These are phyloP conservation scores for Annona cherimola DNA, from an alignment of 164 flowering plant species.

Conservation along the genomic window DNA sequence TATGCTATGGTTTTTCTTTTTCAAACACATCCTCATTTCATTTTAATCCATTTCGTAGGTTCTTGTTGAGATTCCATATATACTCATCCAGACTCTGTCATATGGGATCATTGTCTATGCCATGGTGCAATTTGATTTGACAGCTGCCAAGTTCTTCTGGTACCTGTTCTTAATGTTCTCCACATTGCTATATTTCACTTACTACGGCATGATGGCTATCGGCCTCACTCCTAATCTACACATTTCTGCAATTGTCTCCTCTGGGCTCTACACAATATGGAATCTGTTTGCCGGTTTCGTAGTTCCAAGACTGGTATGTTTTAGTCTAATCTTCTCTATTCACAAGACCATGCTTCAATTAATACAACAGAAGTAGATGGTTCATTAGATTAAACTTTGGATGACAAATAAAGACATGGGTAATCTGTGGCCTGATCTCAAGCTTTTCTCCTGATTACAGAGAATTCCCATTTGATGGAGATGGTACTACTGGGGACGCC, in stretches of 20 bases:
- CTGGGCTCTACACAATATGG: constrained; percentile 54
- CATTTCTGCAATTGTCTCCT: constrained; percentile 46
- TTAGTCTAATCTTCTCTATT: not conserved
- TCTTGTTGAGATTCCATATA: constrained; percentile 46
- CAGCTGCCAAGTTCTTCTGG: constrained; percentile 52
- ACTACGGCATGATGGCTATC: constrained; percentile 71
- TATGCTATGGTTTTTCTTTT: too few species aligned
- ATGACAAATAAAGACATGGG: not conserved
- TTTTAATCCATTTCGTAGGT: constrained; percentile 21
- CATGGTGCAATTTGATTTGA: constrained; percentile 66
- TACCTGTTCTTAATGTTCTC: constrained; percentile 57
- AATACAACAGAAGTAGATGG: not conserved
- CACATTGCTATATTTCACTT: constrained; percentile 57
- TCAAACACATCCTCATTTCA: not conserved
- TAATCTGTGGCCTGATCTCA: not conserved
- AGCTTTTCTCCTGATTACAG: constrained; percentile 12
- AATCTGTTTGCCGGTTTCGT: constrained; percentile 60
- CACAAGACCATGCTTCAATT: not conserved
- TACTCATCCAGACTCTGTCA: constrained; percentile 31
- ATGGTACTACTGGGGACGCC: constrained; percentile 57
- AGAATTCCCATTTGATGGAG: constrained; percentile 42
- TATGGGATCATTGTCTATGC: constrained; percentile 48
- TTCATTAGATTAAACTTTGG: not conserved
- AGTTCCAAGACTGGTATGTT: constrained; percentile 49
- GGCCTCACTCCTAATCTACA: constrained; percentile 57